Conservation (phyloP, 1,284 basidiomycete species). For the Xanthoconium separans region DNA sequence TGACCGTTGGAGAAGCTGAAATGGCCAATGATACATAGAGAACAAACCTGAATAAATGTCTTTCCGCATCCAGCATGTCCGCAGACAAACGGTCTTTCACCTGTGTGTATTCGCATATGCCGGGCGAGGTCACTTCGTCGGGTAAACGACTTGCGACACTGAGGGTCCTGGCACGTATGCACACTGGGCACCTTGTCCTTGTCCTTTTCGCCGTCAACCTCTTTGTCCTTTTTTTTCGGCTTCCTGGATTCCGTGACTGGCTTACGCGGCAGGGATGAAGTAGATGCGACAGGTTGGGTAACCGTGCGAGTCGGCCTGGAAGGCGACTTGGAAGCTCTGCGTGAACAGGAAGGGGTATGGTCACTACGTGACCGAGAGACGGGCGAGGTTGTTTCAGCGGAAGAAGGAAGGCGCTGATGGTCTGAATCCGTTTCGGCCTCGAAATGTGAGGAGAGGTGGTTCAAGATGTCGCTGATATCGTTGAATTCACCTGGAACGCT, state of each 20-base stretch:
- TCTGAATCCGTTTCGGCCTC: slow-evolving; percentile 50
- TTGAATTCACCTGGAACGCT: slow-evolving; percentile 56
- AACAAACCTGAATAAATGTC: slow-evolving; percentile 78
- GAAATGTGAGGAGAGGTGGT: slow-evolving; percentile 67
- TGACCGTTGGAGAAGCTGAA: slow-evolving; percentile 14
- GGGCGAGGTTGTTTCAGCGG: slow-evolving; percentile 27
- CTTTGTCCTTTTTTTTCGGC: slow-evolving; percentile 37
- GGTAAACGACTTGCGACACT: slow-evolving; percentile 74
- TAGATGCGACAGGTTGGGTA: slow-evolving; percentile 33
- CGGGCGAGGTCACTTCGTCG: slow-evolving; percentile 74
- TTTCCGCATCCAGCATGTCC: slow-evolving; percentile 72
- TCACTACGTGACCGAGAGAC: slow-evolving; percentile 32
- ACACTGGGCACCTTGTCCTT: slow-evolving; percentile 32
- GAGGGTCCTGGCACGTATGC: slow-evolving; percentile 60
- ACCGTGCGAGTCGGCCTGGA: slow-evolving; percentile 36
- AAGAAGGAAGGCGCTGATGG: slow-evolving; percentile 32
- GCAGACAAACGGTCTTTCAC: slow-evolving; percentile 81
- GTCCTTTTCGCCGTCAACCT: slow-evolving; percentile 36
- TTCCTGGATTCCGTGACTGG: slow-evolving; percentile 34
- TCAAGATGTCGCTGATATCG: slow-evolving; percentile 74
- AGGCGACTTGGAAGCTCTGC: slow-evolving; percentile 19
- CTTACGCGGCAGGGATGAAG: slow-evolving; percentile 30
- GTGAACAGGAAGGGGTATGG: slow-evolving; percentile 25
- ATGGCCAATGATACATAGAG: neutral
- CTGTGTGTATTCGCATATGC: slow-evolving; percentile 87